phyloP scores from a whole-genome alignment of 495 filamentous ascomycete species.

The Aspergillus nanangensis region DNA sequence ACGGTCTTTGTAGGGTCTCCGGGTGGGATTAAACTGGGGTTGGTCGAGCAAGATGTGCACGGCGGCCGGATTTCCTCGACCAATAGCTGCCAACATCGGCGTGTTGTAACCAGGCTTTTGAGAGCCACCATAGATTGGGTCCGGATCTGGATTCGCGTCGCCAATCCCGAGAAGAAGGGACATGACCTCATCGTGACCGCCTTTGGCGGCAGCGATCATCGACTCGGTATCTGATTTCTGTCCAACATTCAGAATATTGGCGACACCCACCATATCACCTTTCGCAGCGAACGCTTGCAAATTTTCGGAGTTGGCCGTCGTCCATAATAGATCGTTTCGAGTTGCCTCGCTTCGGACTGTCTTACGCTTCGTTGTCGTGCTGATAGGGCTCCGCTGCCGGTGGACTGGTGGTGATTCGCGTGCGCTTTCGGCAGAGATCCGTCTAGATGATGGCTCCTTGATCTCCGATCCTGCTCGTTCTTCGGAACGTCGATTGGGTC shows the following conservation, averaged over 20 bases:
- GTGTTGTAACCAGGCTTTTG: slow-evolving; percentile 61
- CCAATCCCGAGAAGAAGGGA: slow-evolving; percentile 82
- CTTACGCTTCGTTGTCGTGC: slow-evolving; percentile 41
- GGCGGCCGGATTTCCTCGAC: slow-evolving; percentile 79
- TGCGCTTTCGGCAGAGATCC: slow-evolving; percentile 61
- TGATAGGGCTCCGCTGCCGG: slow-evolving; percentile 40
- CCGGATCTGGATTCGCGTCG: slow-evolving; percentile 72
- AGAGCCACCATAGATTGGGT: slow-evolving; percentile 44
- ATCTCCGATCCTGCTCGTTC: slow-evolving; percentile 50
- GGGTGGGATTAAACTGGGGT: slow-evolving; percentile 72
- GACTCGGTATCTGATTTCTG: slow-evolving; percentile 78
- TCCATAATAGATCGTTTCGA: slow-evolving; percentile 58
- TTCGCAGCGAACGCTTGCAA: slow-evolving; percentile 75
- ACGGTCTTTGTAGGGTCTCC: slow-evolving; percentile 58
- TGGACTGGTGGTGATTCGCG: slow-evolving; percentile 54
- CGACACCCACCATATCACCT: slow-evolving; percentile 77
- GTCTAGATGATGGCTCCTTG: slow-evolving; percentile 61
- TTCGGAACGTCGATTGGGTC: slow-evolving; percentile 58
- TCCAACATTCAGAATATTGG: slow-evolving; percentile 70
- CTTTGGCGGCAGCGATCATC: slow-evolving; percentile 85
- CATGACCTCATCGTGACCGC: slow-evolving; percentile 82
- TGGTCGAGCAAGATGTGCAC: slow-evolving; percentile 76
- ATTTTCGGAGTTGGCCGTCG: slow-evolving; percentile 61
- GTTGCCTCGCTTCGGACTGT: slow-evolving; percentile 56
- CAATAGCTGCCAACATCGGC: slow-evolving; percentile 91